phyloP scores from a whole-genome alignment of 257 asterid species.

The Fraxinus anomala region DNA sequence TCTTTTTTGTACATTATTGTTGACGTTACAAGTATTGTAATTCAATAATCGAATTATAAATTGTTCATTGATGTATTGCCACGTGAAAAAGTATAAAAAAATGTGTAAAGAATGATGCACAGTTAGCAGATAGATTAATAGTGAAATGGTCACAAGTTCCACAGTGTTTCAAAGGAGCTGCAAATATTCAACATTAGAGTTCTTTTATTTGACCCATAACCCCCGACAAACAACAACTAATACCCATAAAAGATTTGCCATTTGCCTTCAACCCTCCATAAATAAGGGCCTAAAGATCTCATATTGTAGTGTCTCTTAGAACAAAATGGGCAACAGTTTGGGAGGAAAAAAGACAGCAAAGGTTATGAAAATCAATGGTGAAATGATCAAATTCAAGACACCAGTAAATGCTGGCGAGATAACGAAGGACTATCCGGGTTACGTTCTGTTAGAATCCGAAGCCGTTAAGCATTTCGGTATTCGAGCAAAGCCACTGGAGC shows the following conservation, averaged over 20 bases:
- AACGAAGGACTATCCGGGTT: conserved; percentile 55
- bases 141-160: not conserved
- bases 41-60: too few relatives aligned
- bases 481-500: conserved; percentile 81
- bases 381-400: conserved; percentile 61
- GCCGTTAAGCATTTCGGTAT: conserved; percentile 77
- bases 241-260: conserved; percentile 25
- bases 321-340: conserved; percentile 71
- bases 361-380: conserved; percentile 82
- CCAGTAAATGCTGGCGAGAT: conserved; percentile 69
- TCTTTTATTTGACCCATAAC: conserved; percentile 43
- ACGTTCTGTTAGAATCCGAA: conserved; percentile 72
- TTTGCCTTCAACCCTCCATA: not conserved
- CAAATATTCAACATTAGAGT: conserved; percentile 27
- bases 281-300: not conserved
- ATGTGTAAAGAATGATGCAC: too few relatives aligned
- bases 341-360: conserved; percentile 67
- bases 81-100: too few relatives aligned
- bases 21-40: too few relatives aligned
- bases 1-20: too few relatives aligned
- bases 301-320: not conserved
- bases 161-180: not conserved
- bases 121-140: not conserved
- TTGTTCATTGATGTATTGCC: too few relatives aligned
- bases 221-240: not conserved